These are phyloP conservation scores for Blastomyces gilchristii DNA, from an alignment of 2,329 filamentous ascomycete species.

Conservation along the genomic window DNA sequence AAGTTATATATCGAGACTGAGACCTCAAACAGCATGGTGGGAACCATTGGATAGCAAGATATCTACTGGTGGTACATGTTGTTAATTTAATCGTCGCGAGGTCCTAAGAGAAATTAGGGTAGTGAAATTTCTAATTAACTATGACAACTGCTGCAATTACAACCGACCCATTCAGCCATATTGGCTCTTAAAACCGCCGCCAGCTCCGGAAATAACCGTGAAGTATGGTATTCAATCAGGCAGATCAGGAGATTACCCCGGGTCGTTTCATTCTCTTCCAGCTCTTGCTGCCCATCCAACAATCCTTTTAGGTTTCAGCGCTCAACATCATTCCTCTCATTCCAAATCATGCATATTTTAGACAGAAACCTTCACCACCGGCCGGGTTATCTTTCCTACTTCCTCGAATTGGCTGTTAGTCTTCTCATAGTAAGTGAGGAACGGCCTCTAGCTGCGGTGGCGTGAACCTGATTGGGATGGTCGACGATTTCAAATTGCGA, in stretches of 20 bases:
- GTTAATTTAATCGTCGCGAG: background rate
- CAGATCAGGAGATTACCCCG: background rate
- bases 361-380: background rate
- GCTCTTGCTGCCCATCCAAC: background rate
- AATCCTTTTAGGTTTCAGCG: no score
- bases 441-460: no score
- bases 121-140: background rate
- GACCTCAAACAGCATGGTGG: no score
- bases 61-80: background rate
- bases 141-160: background rate
- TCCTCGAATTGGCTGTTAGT: background rate
- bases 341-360: background rate
- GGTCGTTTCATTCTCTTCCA: background rate
- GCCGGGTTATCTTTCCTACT: background rate
- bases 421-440: background rate
- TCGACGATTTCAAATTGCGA: background rate
- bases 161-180: background rate
- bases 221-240: background rate
- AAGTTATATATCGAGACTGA: no score
- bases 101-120: background rate
- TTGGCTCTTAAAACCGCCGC: background rate
- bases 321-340: background rate
- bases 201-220: background rate
- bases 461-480: background rate
- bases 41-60: no score